Conservation (phyloP, 306 rosid species). For the Medicago truncatula region DNA sequence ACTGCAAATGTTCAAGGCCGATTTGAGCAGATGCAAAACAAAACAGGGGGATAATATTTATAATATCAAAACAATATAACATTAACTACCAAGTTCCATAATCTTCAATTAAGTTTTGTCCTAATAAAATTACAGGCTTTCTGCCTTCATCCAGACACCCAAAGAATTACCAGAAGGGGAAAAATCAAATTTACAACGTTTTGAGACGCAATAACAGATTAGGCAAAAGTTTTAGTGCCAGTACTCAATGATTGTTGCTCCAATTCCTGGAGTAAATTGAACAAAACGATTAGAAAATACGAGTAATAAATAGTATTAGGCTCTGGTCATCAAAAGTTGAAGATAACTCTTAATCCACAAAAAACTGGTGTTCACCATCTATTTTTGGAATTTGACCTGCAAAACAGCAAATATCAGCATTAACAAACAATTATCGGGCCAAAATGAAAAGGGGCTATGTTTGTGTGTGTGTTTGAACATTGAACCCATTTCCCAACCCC, state of each 20-base stretch:
- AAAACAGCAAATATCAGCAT: conserved; percentile 39
- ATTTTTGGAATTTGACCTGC: conserved; percentile 54
- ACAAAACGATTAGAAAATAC: conserved; percentile 52
- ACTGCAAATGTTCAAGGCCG: background rate
- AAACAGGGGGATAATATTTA: background rate
- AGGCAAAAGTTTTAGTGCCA: conserved; percentile 54
- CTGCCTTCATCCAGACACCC: conserved; percentile 57
- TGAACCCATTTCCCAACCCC: background rate
- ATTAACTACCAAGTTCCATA: conserved; percentile 44
- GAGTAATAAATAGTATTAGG: conserved; percentile 54
- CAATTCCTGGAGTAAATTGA: conserved; percentile 56
- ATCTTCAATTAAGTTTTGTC: conserved; percentile 50
- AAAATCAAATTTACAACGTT: conserved; percentile 52
- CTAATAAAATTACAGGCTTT: conserved; percentile 61
- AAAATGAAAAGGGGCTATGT: background rate
- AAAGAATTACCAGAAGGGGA: conserved; percentile 44
- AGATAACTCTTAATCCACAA: conserved; percentile 51
- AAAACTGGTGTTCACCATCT: conserved; percentile 57
- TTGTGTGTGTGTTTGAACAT: conserved; percentile 3
- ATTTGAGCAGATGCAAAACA: background rate
- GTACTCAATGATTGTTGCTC: conserved; percentile 57
- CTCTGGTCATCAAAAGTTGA: conserved; percentile 56
- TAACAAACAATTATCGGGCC: conserved; percentile 6
- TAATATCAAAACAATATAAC: conserved; percentile 38
- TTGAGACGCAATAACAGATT: conserved; percentile 49